Conservation (phyloP, 345 rosid species). For the Populus simonii region DNA sequence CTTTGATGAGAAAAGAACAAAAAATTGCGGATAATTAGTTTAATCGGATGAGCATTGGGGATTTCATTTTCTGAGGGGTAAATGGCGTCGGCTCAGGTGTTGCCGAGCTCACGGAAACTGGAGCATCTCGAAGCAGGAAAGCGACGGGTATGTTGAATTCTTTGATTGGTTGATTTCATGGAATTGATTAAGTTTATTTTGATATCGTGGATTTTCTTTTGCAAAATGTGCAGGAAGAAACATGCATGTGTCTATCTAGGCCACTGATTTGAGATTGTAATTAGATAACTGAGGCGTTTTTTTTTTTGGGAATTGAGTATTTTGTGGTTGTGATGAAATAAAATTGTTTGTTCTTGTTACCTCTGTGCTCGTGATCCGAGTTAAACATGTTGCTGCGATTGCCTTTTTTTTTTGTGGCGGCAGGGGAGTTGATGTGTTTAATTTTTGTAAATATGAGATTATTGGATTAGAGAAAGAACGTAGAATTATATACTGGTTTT, state of each 20-base stretch:
- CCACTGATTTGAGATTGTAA: not conserved
- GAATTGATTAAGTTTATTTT: not conserved
- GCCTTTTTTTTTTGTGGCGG: not conserved
- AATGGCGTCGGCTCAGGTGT: constrained; percentile 96
- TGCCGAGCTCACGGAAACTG: constrained; percentile 68
- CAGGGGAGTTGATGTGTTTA: not conserved
- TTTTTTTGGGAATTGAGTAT: not conserved
- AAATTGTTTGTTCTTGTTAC: not conserved
- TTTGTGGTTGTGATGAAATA: not conserved
- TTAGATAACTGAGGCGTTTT: not conserved
- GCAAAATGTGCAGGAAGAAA: not conserved
- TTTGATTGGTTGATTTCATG: not conserved
- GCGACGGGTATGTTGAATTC: constrained; percentile 57
- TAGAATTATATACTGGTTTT: not conserved
- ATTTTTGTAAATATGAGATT: not conserved
- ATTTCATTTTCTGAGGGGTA: constrained; percentile 3
- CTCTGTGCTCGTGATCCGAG: not conserved
- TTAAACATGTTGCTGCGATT: not conserved
- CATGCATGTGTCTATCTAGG: not conserved
- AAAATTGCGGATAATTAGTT: not conserved
- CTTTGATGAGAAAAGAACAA: not conserved
- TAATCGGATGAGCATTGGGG: not conserved
- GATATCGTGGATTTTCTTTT: not conserved
- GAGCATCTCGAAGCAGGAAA: constrained; percentile 92
- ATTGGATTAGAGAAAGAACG: not conserved